A percentile compares a stretch with the other conserved stretches of the same genome.
Evolutionary conservation across 176 grass and related monocot genomes (phyloP).

Genomic region (Phragmites australis): DNA sequence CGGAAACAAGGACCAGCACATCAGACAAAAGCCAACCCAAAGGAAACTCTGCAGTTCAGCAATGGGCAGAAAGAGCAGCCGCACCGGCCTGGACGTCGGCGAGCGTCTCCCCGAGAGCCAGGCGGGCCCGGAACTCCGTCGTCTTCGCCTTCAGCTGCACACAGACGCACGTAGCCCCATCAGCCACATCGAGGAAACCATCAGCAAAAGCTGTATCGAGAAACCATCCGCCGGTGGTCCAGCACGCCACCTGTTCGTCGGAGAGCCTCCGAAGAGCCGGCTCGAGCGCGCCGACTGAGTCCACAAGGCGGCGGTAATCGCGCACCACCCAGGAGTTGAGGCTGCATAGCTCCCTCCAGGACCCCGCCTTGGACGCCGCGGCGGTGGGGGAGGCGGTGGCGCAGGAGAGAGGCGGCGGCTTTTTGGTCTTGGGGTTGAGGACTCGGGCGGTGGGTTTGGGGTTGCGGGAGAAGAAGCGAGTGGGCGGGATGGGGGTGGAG

Average conservation of each 20-base stretch:
- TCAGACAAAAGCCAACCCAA: background rate
- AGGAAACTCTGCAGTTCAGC: background rate
- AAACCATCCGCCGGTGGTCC: background rate
- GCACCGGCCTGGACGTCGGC: conserved; percentile 76
- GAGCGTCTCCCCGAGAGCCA: conserved; percentile 71
- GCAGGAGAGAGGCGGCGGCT: conserved; percentile 18
- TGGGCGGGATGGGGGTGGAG: background rate
- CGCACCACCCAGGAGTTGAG: conserved; percentile 87
- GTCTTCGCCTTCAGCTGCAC: conserved; percentile 76
- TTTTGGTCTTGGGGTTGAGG: background rate
- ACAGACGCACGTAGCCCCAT: conserved; percentile 5
- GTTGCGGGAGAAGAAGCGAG: background rate
- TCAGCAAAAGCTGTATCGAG: background rate
- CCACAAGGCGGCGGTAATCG: conserved; percentile 80
- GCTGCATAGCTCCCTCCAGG: conserved; percentile 73
- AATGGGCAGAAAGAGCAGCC: background rate
- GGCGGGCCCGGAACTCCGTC: conserved; percentile 62
- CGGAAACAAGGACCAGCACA: background rate
- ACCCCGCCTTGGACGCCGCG: background rate
- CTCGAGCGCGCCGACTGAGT: conserved; percentile 64
- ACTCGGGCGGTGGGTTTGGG: background rate
- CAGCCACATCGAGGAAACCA: conserved; percentile 1
- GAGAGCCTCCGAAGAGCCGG: conserved; percentile 61
- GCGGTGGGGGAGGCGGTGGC: background rate
- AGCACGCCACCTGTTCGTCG: conserved; percentile 71